Percentiles rank a stretch among this genome's conserved stretches.
These are phyloP conservation scores for Pestalotiopsis sp. DNA, from an alignment of 2,329 filamentous ascomycete species.

Conservation along the genomic window DNA sequence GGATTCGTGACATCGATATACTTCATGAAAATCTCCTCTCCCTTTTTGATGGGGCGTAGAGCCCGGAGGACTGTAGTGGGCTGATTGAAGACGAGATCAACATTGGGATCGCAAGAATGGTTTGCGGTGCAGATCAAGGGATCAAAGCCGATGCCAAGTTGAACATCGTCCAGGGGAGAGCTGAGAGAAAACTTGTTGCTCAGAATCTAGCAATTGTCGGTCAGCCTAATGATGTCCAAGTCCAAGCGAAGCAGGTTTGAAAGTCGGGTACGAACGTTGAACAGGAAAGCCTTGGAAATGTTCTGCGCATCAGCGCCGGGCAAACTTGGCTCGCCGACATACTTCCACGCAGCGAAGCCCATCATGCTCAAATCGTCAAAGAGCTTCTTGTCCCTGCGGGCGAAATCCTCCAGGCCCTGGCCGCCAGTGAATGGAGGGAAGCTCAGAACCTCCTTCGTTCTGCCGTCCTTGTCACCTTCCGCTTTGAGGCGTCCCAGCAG, in stretches of 20 bases:
- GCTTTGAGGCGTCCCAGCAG: slow-evolving; percentile 27
- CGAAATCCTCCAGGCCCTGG: slow-evolving; percentile 18
- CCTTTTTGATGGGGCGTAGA: slow-evolving; percentile 45
- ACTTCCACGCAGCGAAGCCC: slow-evolving; percentile 24
- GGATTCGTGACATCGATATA: slow-evolving; percentile 51
- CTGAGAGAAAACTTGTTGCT: slow-evolving; percentile 21
- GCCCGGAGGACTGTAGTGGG: slow-evolving; percentile 44
- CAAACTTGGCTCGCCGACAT: slow-evolving; percentile 21
- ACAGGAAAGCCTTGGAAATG: slow-evolving; percentile 20
- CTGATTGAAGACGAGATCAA: slow-evolving; percentile 49
- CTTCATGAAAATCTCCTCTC: slow-evolving; percentile 51
- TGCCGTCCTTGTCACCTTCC: slow-evolving; percentile 17
- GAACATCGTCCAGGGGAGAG: slow-evolving; percentile 23
- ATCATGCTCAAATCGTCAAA: slow-evolving; percentile 24
- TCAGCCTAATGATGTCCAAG: slow-evolving; percentile 9
- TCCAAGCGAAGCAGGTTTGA: neutral
- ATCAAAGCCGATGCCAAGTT: slow-evolving; percentile 27
- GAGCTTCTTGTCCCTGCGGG: slow-evolving; percentile 20
- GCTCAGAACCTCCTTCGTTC: slow-evolving; percentile 20
- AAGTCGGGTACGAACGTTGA: slow-evolving; percentile 23
- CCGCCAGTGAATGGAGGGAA: slow-evolving; percentile 22
- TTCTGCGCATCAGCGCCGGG: slow-evolving; percentile 17
- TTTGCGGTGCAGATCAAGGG: slow-evolving; percentile 37
- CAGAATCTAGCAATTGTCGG: slow-evolving; percentile 20
- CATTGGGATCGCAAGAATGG: slow-evolving; percentile 56